Evolutionary conservation across 495 filamentous ascomycete genomes (phyloP).

Genomic region (Tuber magnatum): DNA sequence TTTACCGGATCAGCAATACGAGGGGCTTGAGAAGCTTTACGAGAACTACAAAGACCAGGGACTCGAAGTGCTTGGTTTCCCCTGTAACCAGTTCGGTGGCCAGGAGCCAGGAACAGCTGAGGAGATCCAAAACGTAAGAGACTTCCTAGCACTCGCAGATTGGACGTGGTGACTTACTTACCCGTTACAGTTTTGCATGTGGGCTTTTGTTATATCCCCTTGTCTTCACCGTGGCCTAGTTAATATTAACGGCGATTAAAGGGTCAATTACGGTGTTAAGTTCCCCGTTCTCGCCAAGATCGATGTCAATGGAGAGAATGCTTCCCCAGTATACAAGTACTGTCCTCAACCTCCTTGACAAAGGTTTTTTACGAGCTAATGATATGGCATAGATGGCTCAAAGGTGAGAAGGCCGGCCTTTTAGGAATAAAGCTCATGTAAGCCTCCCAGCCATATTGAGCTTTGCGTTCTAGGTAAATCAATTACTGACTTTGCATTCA

Average conservation of each 20-base stretch:
- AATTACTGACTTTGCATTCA: conserved; percentile 15
- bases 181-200: conserved; percentile 37
- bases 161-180: conserved; percentile 1
- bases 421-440: conserved; percentile 81
- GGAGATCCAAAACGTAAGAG: conserved; percentile 82
- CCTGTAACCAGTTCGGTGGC: conserved; percentile 91
- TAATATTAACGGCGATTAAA: conserved; percentile 43
- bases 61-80: conserved; percentile 87
- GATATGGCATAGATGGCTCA: conserved; percentile 50
- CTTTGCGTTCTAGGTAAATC: not conserved
- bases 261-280: conserved; percentile 85
- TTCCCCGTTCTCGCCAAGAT: conserved; percentile 90
- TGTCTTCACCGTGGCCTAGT: not conserved
- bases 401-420: conserved; percentile 72
- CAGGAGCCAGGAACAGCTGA: conserved; percentile 88
- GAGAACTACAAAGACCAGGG: conserved; percentile 64
- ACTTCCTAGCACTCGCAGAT: not conserved
- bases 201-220: conserved; percentile 2
- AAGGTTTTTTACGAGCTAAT: not conserved
- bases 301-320: conserved; percentile 81
- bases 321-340: conserved; percentile 74
- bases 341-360: not conserved
- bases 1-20: conserved; percentile 56
- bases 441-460: conserved; percentile 29
- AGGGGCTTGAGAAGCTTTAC: conserved; percentile 83